phyloP scores from a whole-genome alignment of 352 stramenopile genomes.

The Pythium dissimile region DNA sequence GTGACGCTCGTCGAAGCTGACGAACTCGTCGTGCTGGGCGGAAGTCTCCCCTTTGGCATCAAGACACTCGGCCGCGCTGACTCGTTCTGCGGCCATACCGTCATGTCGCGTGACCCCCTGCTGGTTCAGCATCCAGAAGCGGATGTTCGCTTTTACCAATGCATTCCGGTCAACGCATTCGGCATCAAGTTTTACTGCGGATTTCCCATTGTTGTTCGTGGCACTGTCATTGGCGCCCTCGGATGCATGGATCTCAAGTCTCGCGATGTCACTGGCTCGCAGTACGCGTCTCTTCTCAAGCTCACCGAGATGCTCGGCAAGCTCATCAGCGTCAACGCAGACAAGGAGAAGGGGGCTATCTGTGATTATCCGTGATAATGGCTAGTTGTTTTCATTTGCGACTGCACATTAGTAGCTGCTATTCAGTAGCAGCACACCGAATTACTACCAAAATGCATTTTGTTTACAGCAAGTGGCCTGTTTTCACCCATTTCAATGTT shows the following conservation, averaged over 20 bases:
- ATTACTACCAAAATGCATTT: too few species aligned
- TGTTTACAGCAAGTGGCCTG: too few species aligned
- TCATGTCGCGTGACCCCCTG: slow-evolving; percentile 49
- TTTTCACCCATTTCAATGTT: too few species aligned
- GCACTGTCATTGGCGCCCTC: slow-evolving; percentile 46
- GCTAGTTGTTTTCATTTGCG: too few species aligned
- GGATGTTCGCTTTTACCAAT: slow-evolving; percentile 58
- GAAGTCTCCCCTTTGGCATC: slow-evolving; percentile 28
- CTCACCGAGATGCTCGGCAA: slow-evolving; percentile 39
- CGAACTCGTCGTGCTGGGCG: slow-evolving; percentile 38
- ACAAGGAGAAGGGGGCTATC: too few species aligned
- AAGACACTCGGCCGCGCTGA: slow-evolving; percentile 41
- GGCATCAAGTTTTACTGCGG: slow-evolving; percentile 64
- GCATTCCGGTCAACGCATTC: slow-evolving; percentile 17
- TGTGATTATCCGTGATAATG: too few species aligned
- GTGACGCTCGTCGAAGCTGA: slow-evolving; percentile 51
- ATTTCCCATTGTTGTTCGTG: slow-evolving; percentile 43
- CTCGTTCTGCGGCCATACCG: slow-evolving; percentile 54
- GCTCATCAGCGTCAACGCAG: slow-evolving; percentile 26
- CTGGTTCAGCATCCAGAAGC: slow-evolving; percentile 46
- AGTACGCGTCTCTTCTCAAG: slow-evolving; percentile 11
- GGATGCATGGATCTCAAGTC: slow-evolving; percentile 23
- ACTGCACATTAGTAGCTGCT: too few species aligned
- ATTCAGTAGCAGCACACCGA: too few species aligned
- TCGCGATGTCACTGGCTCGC: slow-evolving; percentile 4